phyloP scores from a whole-genome alignment of 805 yeast genomes.

The Nakazawaea wyomingensis region DNA sequence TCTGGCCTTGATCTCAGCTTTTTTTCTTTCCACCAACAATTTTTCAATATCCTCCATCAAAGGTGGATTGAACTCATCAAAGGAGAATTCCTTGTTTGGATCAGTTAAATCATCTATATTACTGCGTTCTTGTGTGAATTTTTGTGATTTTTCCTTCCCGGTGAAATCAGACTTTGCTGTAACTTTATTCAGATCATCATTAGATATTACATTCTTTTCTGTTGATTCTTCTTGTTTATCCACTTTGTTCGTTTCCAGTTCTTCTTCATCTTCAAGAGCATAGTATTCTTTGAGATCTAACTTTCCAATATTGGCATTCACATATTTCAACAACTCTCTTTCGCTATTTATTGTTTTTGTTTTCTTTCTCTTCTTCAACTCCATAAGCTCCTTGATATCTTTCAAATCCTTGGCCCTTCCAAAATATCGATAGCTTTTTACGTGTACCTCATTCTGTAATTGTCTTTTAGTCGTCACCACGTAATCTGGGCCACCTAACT shows the following conservation, averaged over 20 bases:
- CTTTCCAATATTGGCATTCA: slow-evolving; percentile 17
- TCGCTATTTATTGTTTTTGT: slow-evolving; percentile 19
- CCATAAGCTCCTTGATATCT: slow-evolving; percentile 53
- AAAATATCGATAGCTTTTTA: slow-evolving; percentile 64
- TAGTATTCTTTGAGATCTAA: slow-evolving; percentile 31
- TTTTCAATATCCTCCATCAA: slow-evolving; percentile 35
- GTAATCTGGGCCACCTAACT: slow-evolving; percentile 73
- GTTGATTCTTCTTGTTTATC: not conserved
- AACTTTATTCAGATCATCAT: not conserved
- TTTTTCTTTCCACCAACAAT: slow-evolving; percentile 41
- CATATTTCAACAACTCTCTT: slow-evolving; percentile 13
- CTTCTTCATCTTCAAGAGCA: slow-evolving; percentile 33
- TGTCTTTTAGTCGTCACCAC: slow-evolving; percentile 21
- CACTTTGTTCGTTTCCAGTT: slow-evolving; percentile 9
- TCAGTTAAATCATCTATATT: too few species aligned
- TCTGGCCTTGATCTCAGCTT: slow-evolving; percentile 37
- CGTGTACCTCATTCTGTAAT: slow-evolving; percentile 18
- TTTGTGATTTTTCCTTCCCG: too few species aligned
- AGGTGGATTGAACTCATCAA: slow-evolving; percentile 27
- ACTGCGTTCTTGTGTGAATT: too few species aligned
- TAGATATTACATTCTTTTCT: not conserved
- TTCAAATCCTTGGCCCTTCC: slow-evolving; percentile 82
- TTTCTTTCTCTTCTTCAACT: slow-evolving; percentile 23
- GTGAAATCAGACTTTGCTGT: not conserved
- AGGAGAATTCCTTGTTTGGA: slow-evolving; percentile 14